A percentile compares a stretch with the other conserved stretches of the same genome.
phyloP scores from a whole-genome alignment of 768 basidiomycete species.

The Krasilnikovozyma curviuscula region DNA sequence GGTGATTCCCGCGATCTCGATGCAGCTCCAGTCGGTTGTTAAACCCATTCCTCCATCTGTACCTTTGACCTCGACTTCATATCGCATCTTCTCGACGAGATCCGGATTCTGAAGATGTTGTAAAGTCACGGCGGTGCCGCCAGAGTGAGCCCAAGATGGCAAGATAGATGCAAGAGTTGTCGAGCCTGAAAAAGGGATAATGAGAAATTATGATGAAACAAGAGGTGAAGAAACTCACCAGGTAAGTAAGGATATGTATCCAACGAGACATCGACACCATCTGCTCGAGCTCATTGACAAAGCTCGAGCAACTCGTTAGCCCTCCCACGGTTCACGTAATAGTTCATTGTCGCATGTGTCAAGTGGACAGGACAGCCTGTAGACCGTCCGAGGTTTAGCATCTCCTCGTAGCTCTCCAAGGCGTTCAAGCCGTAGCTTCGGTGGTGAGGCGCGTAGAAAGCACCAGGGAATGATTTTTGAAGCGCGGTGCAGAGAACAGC shows the following conservation, averaged over 20 bases:
- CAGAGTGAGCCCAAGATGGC: constrained; percentile 21
- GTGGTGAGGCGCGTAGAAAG: constrained; percentile 24
- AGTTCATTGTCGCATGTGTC: constrained; percentile 25
- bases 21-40: constrained; percentile 20
- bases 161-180: constrained; percentile 21
- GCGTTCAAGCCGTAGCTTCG: constrained; percentile 21
- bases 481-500: constrained; percentile 16
- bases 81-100: constrained; percentile 17
- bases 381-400: constrained; percentile 17
- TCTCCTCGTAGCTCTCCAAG: constrained; percentile 21
- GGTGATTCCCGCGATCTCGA: constrained; percentile 19
- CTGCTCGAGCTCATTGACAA: constrained; percentile 15
- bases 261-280: constrained; percentile 19
- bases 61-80: constrained; percentile 19
- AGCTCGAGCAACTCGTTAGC: constrained; percentile 17
- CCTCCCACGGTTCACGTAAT: constrained; percentile 19
- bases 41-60: constrained; percentile 24
- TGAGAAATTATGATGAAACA: too few relatives aligned
- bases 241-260: constrained; percentile 25
- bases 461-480: constrained; percentile 16
- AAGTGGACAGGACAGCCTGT: constrained; percentile 23
- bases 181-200: too few relatives aligned
- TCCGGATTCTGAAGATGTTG: constrained; percentile 15
- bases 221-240: too few relatives aligned
- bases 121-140: constrained; percentile 19